Conservation (phyloP, 139 green algal species). For the Astrephomene gubernaculifera region DNA sequence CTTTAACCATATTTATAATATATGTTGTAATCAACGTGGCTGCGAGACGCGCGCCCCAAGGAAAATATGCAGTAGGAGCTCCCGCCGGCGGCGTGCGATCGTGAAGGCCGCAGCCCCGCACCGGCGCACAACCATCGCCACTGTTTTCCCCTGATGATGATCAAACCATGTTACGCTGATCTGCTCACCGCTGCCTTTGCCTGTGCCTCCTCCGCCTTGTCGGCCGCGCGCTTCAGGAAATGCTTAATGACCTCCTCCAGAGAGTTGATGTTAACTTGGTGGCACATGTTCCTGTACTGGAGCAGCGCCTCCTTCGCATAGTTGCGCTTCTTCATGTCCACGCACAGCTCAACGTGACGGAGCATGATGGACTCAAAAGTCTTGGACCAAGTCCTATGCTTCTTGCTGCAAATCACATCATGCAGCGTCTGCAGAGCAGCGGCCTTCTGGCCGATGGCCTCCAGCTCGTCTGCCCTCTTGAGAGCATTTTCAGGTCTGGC, state of each 20-base stretch:
- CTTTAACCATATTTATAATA: too few relatives aligned
- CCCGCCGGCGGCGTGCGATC: too few relatives aligned
- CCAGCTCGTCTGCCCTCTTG: conserved; percentile 97
- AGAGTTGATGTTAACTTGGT: conserved; percentile 94
- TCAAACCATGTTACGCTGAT: too few relatives aligned
- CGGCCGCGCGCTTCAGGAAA: conserved; percentile 92
- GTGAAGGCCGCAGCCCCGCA: too few relatives aligned
- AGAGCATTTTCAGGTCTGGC: conserved; percentile 97
- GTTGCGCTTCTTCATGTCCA: conserved; percentile 93
- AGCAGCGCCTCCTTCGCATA: conserved; percentile 98
- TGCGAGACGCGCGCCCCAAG: too few relatives aligned
- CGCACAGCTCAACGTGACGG: conserved; percentile 95
- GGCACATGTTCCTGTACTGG: conserved; percentile 98
- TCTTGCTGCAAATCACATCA: conserved; percentile 97
- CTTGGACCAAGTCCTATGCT: conserved; percentile 96
- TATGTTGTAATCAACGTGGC: too few relatives aligned
- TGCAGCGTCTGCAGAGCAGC: conserved; percentile 93
- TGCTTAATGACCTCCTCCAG: conserved; percentile 99
- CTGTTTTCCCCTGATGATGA: too few relatives aligned
- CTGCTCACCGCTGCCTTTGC: conserved; percentile 74
- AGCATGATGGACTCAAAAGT: conserved; percentile 96
- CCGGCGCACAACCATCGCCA: too few relatives aligned
- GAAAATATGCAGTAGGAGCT: too few relatives aligned
- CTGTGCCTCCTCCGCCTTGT: conserved; percentile 91
- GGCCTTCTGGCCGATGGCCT: conserved; percentile 90